phyloP scores from a whole-genome alignment of 192 early-diverging fungal species.

The Backusella luteola region DNA sequence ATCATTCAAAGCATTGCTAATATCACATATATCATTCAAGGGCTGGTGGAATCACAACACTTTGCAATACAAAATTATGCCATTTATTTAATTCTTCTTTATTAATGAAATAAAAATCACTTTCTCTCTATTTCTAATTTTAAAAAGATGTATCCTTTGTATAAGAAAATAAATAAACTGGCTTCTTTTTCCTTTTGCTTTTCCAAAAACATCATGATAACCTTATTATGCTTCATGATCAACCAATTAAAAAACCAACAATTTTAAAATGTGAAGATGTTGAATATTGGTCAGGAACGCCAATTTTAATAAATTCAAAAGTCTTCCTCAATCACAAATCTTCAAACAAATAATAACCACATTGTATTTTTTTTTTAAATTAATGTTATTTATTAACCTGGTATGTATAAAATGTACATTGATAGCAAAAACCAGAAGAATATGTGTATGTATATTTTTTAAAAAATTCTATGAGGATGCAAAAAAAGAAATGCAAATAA shows the following conservation, averaged over 20 bases:
- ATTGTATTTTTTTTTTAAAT: not conserved
- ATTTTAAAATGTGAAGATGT: no score
- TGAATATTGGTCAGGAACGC: no score
- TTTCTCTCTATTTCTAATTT: not conserved
- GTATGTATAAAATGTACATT: conserved; percentile 4
- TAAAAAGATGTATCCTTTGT: not conserved
- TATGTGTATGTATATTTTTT: not conserved
- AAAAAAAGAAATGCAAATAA: not conserved
- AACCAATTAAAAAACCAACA: not conserved
- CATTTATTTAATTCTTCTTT: not conserved
- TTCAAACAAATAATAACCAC: not conserved
- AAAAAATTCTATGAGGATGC: not conserved
- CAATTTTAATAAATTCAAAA: not conserved
- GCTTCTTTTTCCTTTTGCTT: not conserved
- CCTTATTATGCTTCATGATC: not conserved
- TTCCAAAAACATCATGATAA: no score
- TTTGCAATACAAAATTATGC: not conserved
- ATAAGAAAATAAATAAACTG: not conserved
- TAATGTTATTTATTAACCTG: not conserved
- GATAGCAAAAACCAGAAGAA: not conserved
- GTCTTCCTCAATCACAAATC: not conserved
- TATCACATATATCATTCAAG: no score
- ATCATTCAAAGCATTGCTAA: not conserved
- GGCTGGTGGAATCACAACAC: no score
- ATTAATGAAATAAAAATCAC: not conserved